Base-by-base conservation (phyloP, 768 basidiomycete species). In the Suillus subluteus region DNA sequence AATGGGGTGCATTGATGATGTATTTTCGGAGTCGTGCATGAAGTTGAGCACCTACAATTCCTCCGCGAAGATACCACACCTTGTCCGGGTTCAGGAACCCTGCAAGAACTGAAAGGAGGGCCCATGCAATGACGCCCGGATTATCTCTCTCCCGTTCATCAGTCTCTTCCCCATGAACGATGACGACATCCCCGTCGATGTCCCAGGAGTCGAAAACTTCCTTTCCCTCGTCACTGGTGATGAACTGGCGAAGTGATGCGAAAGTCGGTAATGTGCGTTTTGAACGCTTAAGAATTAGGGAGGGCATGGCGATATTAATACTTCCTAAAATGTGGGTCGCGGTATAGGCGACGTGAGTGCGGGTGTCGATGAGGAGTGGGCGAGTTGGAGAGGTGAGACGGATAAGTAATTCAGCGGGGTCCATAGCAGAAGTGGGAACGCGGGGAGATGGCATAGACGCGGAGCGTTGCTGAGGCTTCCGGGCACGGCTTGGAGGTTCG, bases 281-380 rank as follows among this genome's bases (percentile, higher is more conserved):
- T 69, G 86, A 90, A 23, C 95, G 89, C 76, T 95, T 95, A 71
- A 96, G 87, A 73, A 98, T 95, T 72, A 98, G 87, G 32, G 93
- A 91, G 0, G 96, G 95, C 52, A 98, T 92, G 40, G 91, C 91
- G 58, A 98, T 84, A 78, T 96, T 96, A 67, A 95, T 85, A 75
- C 90, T 91, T 69, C 88, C 80, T 46, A 81, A 75, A 62, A 98
- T 77, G 75, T 89, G 92, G 65, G 83, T 84, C 3, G 87, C 79
- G 43, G 89, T 81, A 79, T 88, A 94, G 12, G 87, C 81, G 1
- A 86, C 82, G 23, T 88, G 82, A 4, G 91, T 88, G 5, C 95
- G 88, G 46, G 92, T 94, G 77, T 98, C 95, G 74, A 97, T 85
- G 66, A 97, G 79, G 30, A 96, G 80, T 11, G 94, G 91, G 3